These are phyloP conservation scores for Fusarium longipes DNA, from an alignment of 2,329 filamentous ascomycete genomes.

Conservation along the genomic window DNA sequence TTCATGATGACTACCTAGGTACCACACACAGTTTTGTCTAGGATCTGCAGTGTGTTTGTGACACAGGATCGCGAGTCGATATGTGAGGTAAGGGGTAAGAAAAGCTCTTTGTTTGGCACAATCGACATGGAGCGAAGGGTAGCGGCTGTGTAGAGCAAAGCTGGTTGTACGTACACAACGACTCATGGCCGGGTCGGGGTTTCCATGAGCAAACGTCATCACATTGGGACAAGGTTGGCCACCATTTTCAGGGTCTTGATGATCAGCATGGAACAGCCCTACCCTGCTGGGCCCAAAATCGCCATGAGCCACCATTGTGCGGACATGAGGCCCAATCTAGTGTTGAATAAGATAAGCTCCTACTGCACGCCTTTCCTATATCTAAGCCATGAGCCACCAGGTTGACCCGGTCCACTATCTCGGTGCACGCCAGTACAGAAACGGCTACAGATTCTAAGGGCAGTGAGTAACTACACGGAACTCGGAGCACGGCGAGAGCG, in stretches of 20 bases:
- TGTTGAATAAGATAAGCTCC: neutral
- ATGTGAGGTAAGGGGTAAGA: neutral
- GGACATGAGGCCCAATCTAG: slow-evolving; percentile 13
- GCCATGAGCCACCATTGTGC: neutral
- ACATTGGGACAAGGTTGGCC: slow-evolving; percentile 19
- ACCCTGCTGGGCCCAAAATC: slow-evolving; percentile 1
- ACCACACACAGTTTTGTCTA: neutral
- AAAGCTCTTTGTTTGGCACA: neutral
- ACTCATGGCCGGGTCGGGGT: slow-evolving; percentile 7
- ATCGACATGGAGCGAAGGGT: slow-evolving; percentile 13
- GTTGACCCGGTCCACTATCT: slow-evolving; percentile 8
- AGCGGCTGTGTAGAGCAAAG: neutral
- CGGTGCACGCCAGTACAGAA: slow-evolving; percentile 31
- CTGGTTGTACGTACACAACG: neutral
- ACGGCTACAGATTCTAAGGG: slow-evolving; percentile 8
- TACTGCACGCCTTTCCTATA: neutral
- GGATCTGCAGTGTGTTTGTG: neutral
- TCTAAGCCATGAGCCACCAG: slow-evolving; percentile 5
- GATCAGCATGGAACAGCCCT: slow-evolving; percentile 12
- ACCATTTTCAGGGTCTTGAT: slow-evolving; percentile 26
- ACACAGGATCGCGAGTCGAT: neutral
- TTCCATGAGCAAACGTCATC: slow-evolving; percentile 29
- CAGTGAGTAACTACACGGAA: neutral
- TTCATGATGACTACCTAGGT: slow-evolving; percentile 12
- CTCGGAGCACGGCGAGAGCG: slow-evolving; percentile 34